Conservation (phyloP, 2,329 filamentous ascomycete genomes). For the Verticillium nonalfalfae region DNA sequence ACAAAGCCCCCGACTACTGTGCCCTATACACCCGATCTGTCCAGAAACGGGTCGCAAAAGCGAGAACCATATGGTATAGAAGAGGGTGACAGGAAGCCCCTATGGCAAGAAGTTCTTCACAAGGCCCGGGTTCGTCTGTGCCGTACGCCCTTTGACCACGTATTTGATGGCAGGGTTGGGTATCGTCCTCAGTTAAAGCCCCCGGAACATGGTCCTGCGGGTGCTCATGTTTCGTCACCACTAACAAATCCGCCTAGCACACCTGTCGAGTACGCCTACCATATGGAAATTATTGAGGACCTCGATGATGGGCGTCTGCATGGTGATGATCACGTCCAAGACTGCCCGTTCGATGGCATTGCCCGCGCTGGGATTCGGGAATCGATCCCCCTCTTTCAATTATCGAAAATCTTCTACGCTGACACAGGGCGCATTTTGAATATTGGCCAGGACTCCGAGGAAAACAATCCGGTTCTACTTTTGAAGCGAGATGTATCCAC, state of each 20-base stretch:
- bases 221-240: background rate
- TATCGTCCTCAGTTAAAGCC: conserved; percentile 15
- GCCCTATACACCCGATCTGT: background rate
- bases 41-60: background rate
- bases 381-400: conserved; percentile 45
- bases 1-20: conserved; percentile 17
- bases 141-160: conserved; percentile 51
- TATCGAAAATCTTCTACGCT: conserved; percentile 90
- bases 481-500: conserved; percentile 66
- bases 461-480: conserved; percentile 67
- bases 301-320: conserved; percentile 53
- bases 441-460: conserved; percentile 52
- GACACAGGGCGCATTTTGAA: conserved; percentile 87
- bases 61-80: conserved; percentile 31
- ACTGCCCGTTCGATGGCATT: conserved; percentile 32
- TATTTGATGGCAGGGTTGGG: conserved; percentile 33
- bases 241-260: background rate
- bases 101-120: conserved; percentile 96
- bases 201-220: background rate
- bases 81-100: conserved; percentile 56
- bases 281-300: conserved; percentile 78
- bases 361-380: conserved; percentile 42
- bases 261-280: conserved; percentile 58
- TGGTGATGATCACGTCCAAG: conserved; percentile 27
- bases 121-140: conserved; percentile 81